These are phyloP conservation scores for Colletotrichum lentis DNA, from an alignment of 2,329 filamentous ascomycete genomes.

Conservation along the genomic window DNA sequence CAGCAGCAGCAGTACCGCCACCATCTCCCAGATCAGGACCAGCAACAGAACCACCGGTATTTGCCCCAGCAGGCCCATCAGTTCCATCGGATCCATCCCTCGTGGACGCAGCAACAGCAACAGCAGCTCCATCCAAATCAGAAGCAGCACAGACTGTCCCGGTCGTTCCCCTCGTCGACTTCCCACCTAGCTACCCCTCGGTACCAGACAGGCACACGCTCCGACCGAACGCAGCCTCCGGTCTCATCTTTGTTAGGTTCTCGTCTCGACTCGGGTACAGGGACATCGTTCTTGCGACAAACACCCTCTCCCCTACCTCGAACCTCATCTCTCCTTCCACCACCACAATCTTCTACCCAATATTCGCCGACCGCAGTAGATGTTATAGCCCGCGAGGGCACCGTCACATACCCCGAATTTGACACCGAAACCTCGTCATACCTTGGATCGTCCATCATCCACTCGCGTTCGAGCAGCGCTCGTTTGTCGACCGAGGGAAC, in stretches of 20 bases:
- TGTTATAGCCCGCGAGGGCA: not conserved
- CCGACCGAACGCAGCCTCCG: slow-evolving; percentile 30
- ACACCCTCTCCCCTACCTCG: slow-evolving; percentile 18
- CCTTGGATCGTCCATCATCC: not conserved
- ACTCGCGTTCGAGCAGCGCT: slow-evolving; percentile 50
- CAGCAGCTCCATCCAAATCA: slow-evolving; percentile 5
- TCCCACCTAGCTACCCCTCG: slow-evolving; percentile 22
- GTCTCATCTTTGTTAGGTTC: slow-evolving; percentile 34
- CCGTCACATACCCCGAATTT: not conserved
- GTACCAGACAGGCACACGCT: slow-evolving; percentile 13
- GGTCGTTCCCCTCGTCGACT: slow-evolving; percentile 22
- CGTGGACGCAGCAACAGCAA: not conserved
- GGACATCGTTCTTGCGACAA: slow-evolving; percentile 19
- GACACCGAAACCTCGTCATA: not conserved
- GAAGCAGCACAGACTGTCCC: slow-evolving; percentile 34
- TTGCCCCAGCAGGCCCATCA: slow-evolving; percentile 5
- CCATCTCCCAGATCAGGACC: not conserved
- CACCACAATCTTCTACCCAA: slow-evolving; percentile 1
- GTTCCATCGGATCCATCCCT: not conserved
- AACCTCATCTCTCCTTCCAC: slow-evolving; percentile 27
- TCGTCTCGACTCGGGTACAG: slow-evolving; percentile 16
- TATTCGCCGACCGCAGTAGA: not conserved
- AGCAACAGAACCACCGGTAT: not conserved
- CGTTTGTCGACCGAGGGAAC: slow-evolving; percentile 50
- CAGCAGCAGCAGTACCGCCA: not conserved